A percentile compares a stretch with the other conserved stretches of the same genome.
Conservation (phyloP, 116 monocot species). For the Iris pallida region DNA sequence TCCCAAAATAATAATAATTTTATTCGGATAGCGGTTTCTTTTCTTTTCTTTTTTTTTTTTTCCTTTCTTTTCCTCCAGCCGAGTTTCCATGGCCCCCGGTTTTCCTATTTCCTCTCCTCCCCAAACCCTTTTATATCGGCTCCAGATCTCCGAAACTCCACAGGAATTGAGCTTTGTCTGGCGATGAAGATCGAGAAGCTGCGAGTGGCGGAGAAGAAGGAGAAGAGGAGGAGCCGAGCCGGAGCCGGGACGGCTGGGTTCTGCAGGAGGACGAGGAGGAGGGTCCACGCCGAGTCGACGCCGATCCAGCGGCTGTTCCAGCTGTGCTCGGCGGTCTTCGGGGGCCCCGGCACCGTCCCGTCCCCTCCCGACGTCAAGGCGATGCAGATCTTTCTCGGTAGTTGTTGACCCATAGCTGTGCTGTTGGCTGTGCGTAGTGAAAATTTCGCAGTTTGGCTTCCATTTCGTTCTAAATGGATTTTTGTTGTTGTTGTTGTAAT, state of each 20-base stretch:
- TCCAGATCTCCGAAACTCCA: background rate
- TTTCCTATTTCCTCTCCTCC: constrained; percentile 1
- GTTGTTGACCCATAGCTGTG: background rate
- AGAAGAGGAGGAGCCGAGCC: background rate
- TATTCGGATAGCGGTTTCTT: no score
- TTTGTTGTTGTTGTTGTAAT: background rate
- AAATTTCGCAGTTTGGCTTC: background rate
- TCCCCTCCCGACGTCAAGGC: constrained; percentile 7
- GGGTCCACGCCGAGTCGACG: constrained; percentile 12
- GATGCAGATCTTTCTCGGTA: constrained; percentile 16
- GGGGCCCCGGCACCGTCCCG: constrained; percentile 12
- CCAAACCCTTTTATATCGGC: background rate
- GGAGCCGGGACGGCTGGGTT: background rate
- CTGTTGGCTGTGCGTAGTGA: background rate
- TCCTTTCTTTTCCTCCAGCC: no score
- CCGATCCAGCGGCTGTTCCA: constrained; percentile 15
- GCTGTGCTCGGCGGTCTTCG: constrained; percentile 3
- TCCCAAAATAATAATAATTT: no score
- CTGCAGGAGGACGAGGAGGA: constrained; percentile 3
- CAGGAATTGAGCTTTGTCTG: no score
- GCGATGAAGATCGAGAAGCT: constrained; percentile 1
- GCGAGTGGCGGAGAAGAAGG: background rate
- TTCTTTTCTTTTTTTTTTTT: no score
- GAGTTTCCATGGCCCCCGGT: constrained; percentile 21
- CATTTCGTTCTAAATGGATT: background rate